phyloP scores from a whole-genome alignment of 352 stramenopile species.

The Thalassiosira exigua region DNA sequence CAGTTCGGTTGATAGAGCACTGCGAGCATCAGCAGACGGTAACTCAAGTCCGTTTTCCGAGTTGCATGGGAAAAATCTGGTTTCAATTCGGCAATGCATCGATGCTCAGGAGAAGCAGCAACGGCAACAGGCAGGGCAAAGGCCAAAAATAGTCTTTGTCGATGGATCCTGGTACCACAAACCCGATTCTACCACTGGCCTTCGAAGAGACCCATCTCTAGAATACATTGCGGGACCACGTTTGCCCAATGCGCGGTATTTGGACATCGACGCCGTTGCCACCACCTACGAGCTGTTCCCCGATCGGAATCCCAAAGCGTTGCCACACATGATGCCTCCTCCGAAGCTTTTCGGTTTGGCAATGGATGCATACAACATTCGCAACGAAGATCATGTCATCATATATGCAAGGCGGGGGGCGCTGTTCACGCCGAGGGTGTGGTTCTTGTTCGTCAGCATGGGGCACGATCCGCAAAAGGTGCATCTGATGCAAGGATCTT shows the following conservation, averaged over 20 bases:
- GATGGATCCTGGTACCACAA: slow-evolving; percentile 52
- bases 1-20: too few species aligned
- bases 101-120: slow-evolving; percentile 2
- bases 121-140: background rate
- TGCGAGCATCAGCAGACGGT: slow-evolving; percentile 2
- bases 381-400: slow-evolving; percentile 67
- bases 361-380: slow-evolving; percentile 78
- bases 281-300: slow-evolving; percentile 37
- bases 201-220: slow-evolving; percentile 9
- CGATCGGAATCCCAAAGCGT: slow-evolving; percentile 35
- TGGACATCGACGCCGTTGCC: slow-evolving; percentile 46
- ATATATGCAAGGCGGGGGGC: slow-evolving; percentile 70
- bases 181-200: slow-evolving; percentile 30
- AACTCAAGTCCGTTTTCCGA: slow-evolving; percentile 13
- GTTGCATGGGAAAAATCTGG: slow-evolving; percentile 25
- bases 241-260: slow-evolving; percentile 26
- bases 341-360: slow-evolving; percentile 56
- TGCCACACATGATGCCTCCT: slow-evolving; percentile 80
- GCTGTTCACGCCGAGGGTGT: slow-evolving; percentile 65
- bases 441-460: slow-evolving; percentile 74
- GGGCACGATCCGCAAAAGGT: slow-evolving; percentile 61
- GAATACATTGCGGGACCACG: slow-evolving; percentile 41
- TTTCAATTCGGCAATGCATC: slow-evolving; percentile 30
- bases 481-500: slow-evolving; percentile 71
- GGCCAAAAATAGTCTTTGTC: slow-evolving; percentile 36